Conservation (phyloP, 441 rosid genomes). For the Eutrema salsugineum region DNA sequence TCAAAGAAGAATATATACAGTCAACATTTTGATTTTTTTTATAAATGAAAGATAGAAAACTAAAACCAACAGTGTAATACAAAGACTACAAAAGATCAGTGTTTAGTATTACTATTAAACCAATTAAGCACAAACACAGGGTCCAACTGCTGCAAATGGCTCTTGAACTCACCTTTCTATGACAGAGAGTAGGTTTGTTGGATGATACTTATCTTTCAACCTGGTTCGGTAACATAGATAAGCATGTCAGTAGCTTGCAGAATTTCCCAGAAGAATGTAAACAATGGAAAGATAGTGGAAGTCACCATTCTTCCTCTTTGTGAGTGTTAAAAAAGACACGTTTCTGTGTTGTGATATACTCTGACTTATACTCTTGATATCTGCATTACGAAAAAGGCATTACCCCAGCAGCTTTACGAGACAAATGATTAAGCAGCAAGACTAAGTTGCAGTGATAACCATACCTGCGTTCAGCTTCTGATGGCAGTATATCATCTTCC, state of each 20-base stretch:
- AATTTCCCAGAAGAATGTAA: background rate
- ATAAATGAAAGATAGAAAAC: no score
- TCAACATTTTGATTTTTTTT: no score
- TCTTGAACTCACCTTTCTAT: slow-evolving; percentile 68
- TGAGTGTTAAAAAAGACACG: slow-evolving; percentile 80
- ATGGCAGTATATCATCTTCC: slow-evolving; percentile 96
- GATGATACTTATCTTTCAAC: slow-evolving; percentile 96
- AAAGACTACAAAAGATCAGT: background rate
- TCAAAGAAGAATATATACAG: slow-evolving; percentile 7
- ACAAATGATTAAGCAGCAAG: background rate
- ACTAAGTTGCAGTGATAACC: background rate
- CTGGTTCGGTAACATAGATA: slow-evolving; percentile 36
- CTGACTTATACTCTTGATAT: slow-evolving; percentile 94
- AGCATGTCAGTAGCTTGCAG: slow-evolving; percentile 20
- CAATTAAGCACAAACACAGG: background rate
- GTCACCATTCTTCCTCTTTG: slow-evolving; percentile 91
- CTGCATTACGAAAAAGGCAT: slow-evolving; percentile 43
- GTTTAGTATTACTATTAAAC: background rate
- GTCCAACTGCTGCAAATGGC: background rate
- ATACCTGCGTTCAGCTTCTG: slow-evolving; percentile 99
- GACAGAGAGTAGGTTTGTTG: slow-evolving; percentile 78
- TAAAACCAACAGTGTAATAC: background rate
- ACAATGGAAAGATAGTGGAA: slow-evolving; percentile 13
- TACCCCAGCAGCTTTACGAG: background rate
- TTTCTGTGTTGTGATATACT: slow-evolving; percentile 90